Evolutionary conservation across 1,284 basidiomycete species (phyloP).

Genomic region (Puccinia coronata): DNA sequence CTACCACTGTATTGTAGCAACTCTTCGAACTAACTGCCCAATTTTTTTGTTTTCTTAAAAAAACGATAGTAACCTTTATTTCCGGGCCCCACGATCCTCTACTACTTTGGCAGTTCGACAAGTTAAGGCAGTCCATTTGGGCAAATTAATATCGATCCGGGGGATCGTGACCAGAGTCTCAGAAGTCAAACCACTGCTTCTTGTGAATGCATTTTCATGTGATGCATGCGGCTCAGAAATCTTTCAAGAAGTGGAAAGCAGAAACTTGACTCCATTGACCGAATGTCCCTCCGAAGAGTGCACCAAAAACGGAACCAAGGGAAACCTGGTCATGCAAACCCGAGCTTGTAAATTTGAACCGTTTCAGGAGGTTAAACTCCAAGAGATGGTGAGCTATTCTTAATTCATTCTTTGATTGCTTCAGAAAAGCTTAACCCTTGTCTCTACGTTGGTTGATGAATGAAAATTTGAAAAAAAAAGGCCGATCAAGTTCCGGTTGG

Average conservation of each 20-base stretch:
- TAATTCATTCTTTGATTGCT: neutral
- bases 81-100: slow-evolving; percentile 73
- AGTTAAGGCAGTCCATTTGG: slow-evolving; percentile 80
- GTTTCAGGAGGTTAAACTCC: slow-evolving; percentile 98
- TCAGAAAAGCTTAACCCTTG: neutral
- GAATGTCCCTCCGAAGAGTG: slow-evolving; percentile 74
- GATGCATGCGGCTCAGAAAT: slow-evolving; percentile 97
- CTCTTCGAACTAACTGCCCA: too few relatives aligned
- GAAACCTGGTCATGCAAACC: slow-evolving; percentile 96
- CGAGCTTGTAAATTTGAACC: slow-evolving; percentile 94
- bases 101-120: slow-evolving; percentile 78
- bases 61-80: slow-evolving; percentile 78
- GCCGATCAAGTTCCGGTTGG: slow-evolving; percentile 99
- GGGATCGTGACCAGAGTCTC: slow-evolving; percentile 98
- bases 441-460: neutral
- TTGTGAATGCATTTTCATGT: slow-evolving; percentile 98
- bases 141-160: slow-evolving; percentile 89
- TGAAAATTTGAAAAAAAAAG: slow-evolving; percentile 60
- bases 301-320: slow-evolving; percentile 80
- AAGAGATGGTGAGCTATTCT: slow-evolving; percentile 78
- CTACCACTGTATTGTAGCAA: neutral
- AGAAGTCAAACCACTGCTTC: slow-evolving; percentile 95
- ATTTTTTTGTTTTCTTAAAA: neutral
- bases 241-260: slow-evolving; percentile 95
- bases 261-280: slow-evolving; percentile 82